These are phyloP conservation scores for Clathrus columnatus DNA, from an alignment of 768 basidiomycete species.

Conservation along the genomic window DNA sequence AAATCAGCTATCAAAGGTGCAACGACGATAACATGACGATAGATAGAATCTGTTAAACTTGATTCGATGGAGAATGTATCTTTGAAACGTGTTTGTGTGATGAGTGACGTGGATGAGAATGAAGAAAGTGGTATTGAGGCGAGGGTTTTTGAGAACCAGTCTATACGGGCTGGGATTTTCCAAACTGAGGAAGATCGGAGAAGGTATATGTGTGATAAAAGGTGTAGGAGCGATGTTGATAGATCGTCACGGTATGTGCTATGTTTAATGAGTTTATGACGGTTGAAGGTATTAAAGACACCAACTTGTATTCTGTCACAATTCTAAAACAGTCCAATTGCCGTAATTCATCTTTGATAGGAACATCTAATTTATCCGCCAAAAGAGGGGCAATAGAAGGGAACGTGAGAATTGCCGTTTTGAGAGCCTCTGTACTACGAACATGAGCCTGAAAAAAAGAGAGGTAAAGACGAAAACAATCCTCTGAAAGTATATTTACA, in stretches of 20 bases:
- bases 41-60: conserved; percentile 43
- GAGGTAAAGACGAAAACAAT: neutral
- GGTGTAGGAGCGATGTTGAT: conserved; percentile 44
- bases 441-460: conserved; percentile 36
- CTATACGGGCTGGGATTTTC: conserved; percentile 57
- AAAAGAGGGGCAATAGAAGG: conserved; percentile 76
- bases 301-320: conserved; percentile 58
- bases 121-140: conserved; percentile 32
- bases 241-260: neutral
- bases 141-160: conserved; percentile 61
- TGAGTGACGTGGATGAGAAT: conserved; percentile 24
- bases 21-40: conserved; percentile 72
- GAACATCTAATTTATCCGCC: conserved; percentile 76
- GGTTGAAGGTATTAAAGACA: neutral
- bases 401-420: conserved; percentile 65
- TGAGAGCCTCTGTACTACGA: conserved; percentile 58
- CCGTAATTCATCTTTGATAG: conserved; percentile 49
- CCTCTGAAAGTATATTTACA: conserved; percentile 22
- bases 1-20: conserved; percentile 43
- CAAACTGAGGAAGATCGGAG: conserved; percentile 69
- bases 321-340: conserved; percentile 59
- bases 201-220: conserved; percentile 84
- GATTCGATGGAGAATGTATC: conserved; percentile 32
- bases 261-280: neutral
- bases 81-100: conserved; percentile 22